Evolutionary conservation across 2,329 filamentous ascomycete genomes (phyloP), one percentile per base, ranked within the genome.

Genomic region (Trichoderma lentiforme): DNA sequence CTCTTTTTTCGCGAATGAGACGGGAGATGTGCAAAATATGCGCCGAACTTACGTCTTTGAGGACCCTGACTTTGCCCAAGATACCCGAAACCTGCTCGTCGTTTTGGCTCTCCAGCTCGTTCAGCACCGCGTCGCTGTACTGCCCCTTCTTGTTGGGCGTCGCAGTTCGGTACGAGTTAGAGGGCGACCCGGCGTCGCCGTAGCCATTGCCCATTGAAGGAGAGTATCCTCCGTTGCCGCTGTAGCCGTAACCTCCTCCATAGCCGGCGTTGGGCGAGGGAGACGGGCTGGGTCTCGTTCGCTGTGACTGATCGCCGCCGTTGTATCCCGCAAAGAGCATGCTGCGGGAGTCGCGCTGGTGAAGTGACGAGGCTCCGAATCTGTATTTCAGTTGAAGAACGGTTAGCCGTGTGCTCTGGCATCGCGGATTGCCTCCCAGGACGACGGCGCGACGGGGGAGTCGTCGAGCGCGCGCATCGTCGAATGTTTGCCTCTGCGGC

Each of bases 51-150:
- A 97, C 94, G 83, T 94, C 90, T 83, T 98, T 98, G 77, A 98
- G 81, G 84, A 94, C 90, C 84, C 88, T 90, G 73, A 98, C 95
- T 83, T 97, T 98, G 75, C 92, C 92, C 76, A 93, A 88, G 79
- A 98, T 95, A n/a, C 94, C 94, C 73, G 94, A 92, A 12, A 98
- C 91, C 77, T 98, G 92, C 72, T 90, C 87, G 76, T 98, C 95
- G 80, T 98, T 98, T 84, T 99, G 96, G 78, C 93, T 95, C 85
- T 99, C 96, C 73, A 99, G 87, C 83, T 97, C 94, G 80, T 93
- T 94, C 68, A 99, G 87, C 62, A 97, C 94, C 24, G 95, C 93
- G 78, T 97, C 92, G 79, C 92, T 95, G 81, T 98, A 98, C 81
- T 98, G 95, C 15, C 95, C 95, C 79, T 92, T 93, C 75, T 75